These are phyloP conservation scores for Aspergillus novofumigatus DNA, from an alignment of 2,329 filamentous ascomycete species.

Conservation along the genomic window DNA sequence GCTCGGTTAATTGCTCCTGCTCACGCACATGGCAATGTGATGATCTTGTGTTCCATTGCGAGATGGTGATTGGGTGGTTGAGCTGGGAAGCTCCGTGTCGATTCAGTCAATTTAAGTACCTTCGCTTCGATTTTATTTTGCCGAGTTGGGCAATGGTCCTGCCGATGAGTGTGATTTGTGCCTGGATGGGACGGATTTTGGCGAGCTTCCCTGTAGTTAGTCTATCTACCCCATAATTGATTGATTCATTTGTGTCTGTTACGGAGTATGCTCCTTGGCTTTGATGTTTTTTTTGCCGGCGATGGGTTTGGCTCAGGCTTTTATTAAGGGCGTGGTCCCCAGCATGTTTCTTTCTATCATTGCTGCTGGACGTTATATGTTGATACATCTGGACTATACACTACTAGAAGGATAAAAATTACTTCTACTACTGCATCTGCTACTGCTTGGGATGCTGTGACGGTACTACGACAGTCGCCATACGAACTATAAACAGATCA, in stretches of 20 bases:
- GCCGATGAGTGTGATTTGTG: background rate
- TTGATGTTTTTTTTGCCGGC: background rate
- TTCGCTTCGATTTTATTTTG: background rate
- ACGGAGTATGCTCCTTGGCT: too few species aligned
- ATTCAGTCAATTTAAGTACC: background rate
- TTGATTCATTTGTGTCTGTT: background rate
- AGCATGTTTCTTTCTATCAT: too few species aligned
- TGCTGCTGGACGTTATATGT: background rate
- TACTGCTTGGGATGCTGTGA: background rate
- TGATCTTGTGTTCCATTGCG: background rate
- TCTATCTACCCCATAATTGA: background rate
- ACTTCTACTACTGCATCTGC: too few species aligned
- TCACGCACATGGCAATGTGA: background rate
- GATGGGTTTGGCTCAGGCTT: background rate
- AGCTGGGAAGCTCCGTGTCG: background rate
- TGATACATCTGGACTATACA: background rate
- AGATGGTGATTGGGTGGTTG: background rate
- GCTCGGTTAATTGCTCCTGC: slow-evolving; percentile 8
- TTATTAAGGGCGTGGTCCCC: background rate
- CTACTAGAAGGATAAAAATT: background rate
- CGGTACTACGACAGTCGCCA: background rate
- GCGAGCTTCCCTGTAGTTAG: background rate
- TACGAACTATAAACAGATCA: background rate
- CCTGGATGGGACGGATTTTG: background rate
- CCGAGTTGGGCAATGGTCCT: background rate